These are phyloP conservation scores for Cercophora samala DNA, from an alignment of 495 filamentous ascomycete species.

Conservation along the genomic window DNA sequence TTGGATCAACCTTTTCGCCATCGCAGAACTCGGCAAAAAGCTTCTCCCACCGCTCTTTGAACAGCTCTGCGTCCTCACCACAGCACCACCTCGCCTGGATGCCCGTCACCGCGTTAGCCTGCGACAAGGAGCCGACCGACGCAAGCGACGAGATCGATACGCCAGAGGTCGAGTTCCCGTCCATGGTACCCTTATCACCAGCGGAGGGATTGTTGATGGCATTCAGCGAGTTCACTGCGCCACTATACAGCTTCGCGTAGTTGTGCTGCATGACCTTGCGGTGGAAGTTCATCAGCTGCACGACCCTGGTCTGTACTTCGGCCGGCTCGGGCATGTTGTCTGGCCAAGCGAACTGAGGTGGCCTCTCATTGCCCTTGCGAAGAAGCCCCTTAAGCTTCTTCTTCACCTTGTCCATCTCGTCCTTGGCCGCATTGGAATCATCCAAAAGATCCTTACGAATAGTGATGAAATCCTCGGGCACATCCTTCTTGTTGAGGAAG, in stretches of 20 bases:
- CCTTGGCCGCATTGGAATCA: conserved; percentile 98
- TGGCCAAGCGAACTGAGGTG: conserved; percentile 97
- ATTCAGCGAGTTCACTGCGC: conserved; percentile 57
- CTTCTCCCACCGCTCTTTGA: conserved; percentile 98
- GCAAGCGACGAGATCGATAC: conserved; percentile 32
- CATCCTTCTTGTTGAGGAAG: conserved; percentile 82
- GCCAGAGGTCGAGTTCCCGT: conserved; percentile 15
- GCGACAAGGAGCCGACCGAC: conserved; percentile 47
- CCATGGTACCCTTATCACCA: conserved; percentile 37
- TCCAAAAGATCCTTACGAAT: conserved; percentile 93
- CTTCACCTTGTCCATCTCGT: conserved; percentile 99
- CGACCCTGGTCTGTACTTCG: conserved; percentile 83
- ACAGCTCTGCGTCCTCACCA: conserved; percentile 89
- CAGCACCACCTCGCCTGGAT: conserved; percentile 96
- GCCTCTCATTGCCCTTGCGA: conserved; percentile 80
- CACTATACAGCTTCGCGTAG: conserved; percentile 69
- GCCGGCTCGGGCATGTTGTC: conserved; percentile 89
- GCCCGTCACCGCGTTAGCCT: conserved; percentile 55
- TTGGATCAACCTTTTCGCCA: conserved; percentile 94
- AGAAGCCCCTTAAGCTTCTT: conserved; percentile 94
- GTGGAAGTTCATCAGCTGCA: conserved; percentile 97
- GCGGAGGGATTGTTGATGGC: conserved; percentile 46
- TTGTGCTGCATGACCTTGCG: conserved; percentile 91
- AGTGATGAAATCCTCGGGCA: conserved; percentile 77
- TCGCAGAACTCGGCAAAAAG: conserved; percentile 95